A percentile compares a stretch with the other conserved stretches of the same genome.
Conservation (phyloP, 2,329 filamentous ascomycete genomes). For the Rhynchosporium graminicola region DNA sequence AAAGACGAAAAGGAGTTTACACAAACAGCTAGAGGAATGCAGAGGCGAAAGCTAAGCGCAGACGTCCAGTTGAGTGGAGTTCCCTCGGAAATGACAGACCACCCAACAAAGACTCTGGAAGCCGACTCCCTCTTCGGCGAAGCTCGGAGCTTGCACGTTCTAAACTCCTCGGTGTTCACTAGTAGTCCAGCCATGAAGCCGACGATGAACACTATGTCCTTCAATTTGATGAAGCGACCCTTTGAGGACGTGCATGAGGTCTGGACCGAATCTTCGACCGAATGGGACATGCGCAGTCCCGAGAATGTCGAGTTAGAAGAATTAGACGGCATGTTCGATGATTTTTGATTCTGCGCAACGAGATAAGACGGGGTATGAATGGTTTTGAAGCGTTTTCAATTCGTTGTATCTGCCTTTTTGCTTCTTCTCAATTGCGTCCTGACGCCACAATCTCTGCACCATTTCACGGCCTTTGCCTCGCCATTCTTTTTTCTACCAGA, state of each 20-base stretch:
- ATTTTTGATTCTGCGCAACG: slow-evolving; percentile 44
- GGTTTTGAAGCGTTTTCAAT: slow-evolving; percentile 16
- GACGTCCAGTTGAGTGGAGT: slow-evolving; percentile 59
- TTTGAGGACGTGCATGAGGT: slow-evolving; percentile 42
- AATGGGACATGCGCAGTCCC: slow-evolving; percentile 68
- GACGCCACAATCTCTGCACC: neutral
- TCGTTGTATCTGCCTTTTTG: slow-evolving; percentile 23
- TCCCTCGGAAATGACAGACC: slow-evolving; percentile 38
- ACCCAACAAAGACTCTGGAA: slow-evolving; percentile 34
- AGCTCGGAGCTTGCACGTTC: slow-evolving; percentile 38
- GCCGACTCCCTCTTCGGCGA: slow-evolving; percentile 38
- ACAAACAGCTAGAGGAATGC: slow-evolving; percentile 83
- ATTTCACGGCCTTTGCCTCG: slow-evolving; percentile 12
- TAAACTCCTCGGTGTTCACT: slow-evolving; percentile 43
- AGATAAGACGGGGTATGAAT: slow-evolving; percentile 3
- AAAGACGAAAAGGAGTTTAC: slow-evolving; percentile 97
- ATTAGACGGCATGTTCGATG: slow-evolving; percentile 82
- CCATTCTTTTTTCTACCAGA: slow-evolving; percentile 9
- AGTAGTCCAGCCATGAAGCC: slow-evolving; percentile 59
- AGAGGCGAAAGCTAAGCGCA: slow-evolving; percentile 56
- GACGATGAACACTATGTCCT: slow-evolving; percentile 28
- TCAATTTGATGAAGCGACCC: slow-evolving; percentile 49
- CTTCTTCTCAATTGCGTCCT: slow-evolving; percentile 13
- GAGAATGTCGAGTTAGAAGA: slow-evolving; percentile 93
- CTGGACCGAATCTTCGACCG: slow-evolving; percentile 49